Evolutionary conservation across 2,329 filamentous ascomycete species (phyloP).

Genomic region (Chrysoporthe cubensis): DNA sequence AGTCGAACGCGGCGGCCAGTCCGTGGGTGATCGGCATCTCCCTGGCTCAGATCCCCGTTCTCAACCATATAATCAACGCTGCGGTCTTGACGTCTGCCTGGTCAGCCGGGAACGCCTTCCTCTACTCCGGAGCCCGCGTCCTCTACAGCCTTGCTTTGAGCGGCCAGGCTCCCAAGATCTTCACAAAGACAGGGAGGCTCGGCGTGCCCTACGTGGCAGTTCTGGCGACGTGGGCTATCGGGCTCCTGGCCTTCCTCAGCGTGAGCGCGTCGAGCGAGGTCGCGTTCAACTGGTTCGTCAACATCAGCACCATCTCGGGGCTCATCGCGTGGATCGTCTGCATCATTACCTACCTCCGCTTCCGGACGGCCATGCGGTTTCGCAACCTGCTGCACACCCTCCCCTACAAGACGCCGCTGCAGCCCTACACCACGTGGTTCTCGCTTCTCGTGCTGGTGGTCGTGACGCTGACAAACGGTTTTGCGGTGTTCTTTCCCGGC

Average conservation of each 20-base stretch:
- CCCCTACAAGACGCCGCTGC: conserved; percentile 56
- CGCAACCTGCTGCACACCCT: conserved; percentile 55
- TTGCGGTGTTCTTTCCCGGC: conserved; percentile 71
- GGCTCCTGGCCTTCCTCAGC: conserved; percentile 72
- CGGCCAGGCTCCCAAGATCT: conserved; percentile 66
- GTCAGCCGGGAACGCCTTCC: conserved; percentile 64
- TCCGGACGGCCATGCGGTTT: conserved; percentile 57
- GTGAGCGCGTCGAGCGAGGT: conserved; percentile 63
- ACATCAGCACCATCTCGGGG: conserved; percentile 67
- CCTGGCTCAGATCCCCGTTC: conserved; percentile 62
- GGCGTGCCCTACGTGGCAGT: conserved; percentile 65
- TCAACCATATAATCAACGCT: conserved; percentile 71
- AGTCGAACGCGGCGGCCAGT: conserved; percentile 63
- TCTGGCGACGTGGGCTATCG: conserved; percentile 59
- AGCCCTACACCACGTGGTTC: conserved; percentile 68
- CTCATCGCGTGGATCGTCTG: conserved; percentile 65
- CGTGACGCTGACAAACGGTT: conserved; percentile 75
- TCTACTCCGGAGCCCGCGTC: conserved; percentile 71
- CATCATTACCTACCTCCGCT: conserved; percentile 62
- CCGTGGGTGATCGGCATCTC: conserved; percentile 72
- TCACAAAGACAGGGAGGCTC: conserved; percentile 61
- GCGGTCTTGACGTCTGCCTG: conserved; percentile 69
- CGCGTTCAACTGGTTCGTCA: conserved; percentile 74
- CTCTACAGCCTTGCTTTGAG: conserved; percentile 70
- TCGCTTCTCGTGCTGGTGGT: conserved; percentile 61